Conservation (phyloP, 1,284 basidiomycete genomes). For the Marasmius oreades region DNA sequence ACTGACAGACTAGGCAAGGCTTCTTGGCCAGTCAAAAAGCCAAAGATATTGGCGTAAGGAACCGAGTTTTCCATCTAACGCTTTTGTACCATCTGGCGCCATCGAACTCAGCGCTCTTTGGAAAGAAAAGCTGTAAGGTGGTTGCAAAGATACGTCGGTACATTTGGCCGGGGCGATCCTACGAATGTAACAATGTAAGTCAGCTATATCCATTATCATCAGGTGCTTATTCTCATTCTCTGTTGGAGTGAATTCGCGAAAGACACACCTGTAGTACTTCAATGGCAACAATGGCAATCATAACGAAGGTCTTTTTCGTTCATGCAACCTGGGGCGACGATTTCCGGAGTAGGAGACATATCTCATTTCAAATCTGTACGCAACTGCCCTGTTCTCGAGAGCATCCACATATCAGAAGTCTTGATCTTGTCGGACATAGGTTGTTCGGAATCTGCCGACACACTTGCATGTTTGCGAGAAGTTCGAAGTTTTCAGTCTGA, state of each 20-base stretch:
- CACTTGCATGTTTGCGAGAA: constrained; percentile 44
- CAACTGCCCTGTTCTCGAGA: neutral
- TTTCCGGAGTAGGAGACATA: constrained; percentile 40
- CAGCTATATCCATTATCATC: neutral
- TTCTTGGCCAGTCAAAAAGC: constrained; percentile 42
- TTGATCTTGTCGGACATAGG: constrained; percentile 39
- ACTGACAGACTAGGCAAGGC: constrained; percentile 17
- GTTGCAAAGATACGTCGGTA: constrained; percentile 60
- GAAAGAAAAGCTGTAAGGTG: constrained; percentile 58
- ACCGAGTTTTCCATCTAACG: constrained; percentile 21
- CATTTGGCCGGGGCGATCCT: constrained; percentile 65
- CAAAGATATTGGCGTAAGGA: constrained; percentile 38
- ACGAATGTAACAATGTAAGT: constrained; percentile 52
- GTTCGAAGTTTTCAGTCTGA: constrained; percentile 37
- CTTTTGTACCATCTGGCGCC: too few relatives aligned
- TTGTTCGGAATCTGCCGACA: constrained; percentile 38
- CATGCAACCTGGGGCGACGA: constrained; percentile 51
- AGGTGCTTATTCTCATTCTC: neutral
- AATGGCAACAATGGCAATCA: constrained; percentile 48
- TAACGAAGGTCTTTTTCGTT: constrained; percentile 44
- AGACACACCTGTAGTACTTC: constrained; percentile 45
- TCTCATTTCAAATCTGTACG: constrained; percentile 28
- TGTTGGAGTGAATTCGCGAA: constrained; percentile 61
- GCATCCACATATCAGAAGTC: neutral
- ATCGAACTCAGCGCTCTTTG: constrained; percentile 20